Conservation (phyloP, 2,329 filamentous ascomycete species). For the Simplicillium sp. region DNA sequence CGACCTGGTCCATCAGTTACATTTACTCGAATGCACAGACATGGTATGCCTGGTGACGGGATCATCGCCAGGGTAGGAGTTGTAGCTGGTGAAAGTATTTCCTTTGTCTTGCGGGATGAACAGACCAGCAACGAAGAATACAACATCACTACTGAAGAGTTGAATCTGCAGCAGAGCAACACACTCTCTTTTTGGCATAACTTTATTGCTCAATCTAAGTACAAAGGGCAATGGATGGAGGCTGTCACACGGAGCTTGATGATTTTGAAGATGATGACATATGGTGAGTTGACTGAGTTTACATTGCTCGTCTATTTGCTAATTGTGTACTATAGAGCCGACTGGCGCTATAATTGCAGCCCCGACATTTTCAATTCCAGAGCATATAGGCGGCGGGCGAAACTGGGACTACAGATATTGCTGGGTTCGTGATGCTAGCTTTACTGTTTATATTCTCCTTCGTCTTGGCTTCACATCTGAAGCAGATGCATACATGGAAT, state of each 20-base stretch:
- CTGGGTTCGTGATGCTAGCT: slow-evolving; percentile 70
- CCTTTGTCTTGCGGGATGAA: slow-evolving; percentile 59
- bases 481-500: slow-evolving; percentile 69
- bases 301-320: neutral
- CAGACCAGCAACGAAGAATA: slow-evolving; percentile 46
- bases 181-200: slow-evolving; percentile 65
- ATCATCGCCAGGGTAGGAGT: slow-evolving; percentile 51
- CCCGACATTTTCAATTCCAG: slow-evolving; percentile 68
- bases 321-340: slow-evolving; percentile 39
- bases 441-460: slow-evolving; percentile 69
- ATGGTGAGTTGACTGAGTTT: slow-evolving; percentile 20
- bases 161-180: slow-evolving; percentile 56
- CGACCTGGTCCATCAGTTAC: slow-evolving; percentile 36
- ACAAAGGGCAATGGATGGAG: slow-evolving; percentile 64
- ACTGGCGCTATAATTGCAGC: slow-evolving; percentile 70
- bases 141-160: slow-evolving; percentile 45
- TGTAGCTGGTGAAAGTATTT: slow-evolving; percentile 57
- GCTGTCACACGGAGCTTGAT: slow-evolving; percentile 62
- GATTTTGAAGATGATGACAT: slow-evolving; percentile 68
- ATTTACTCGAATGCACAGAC: slow-evolving; percentile 43
- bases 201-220: slow-evolving; percentile 63
- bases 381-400: slow-evolving; percentile 58
- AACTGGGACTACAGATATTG: slow-evolving; percentile 70
- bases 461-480: slow-evolving; percentile 67
- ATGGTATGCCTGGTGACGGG: slow-evolving; percentile 50